Percentiles rank a stretch among this genome's conserved stretches.
Conservation (phyloP, 2,329 filamentous ascomycete species). For the Hypoxylon sp. region DNA sequence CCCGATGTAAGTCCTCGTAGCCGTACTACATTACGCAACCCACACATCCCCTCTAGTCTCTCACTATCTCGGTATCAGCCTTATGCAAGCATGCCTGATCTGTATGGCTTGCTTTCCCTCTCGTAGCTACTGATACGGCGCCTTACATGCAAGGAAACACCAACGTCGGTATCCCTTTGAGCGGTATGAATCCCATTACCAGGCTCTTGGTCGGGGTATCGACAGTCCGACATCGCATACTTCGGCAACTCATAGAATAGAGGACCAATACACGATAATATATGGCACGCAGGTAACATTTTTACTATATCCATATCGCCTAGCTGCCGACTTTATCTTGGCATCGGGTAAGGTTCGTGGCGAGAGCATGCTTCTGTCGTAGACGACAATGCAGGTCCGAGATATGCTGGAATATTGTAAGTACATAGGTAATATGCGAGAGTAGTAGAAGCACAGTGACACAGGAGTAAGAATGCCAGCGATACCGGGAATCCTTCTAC, state of each 20-base stretch:
- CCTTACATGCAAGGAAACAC: constrained; percentile 1
- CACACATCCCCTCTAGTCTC: background rate
- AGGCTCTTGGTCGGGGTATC: background rate
- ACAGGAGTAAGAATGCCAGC: background rate
- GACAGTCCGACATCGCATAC: background rate
- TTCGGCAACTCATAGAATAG: background rate
- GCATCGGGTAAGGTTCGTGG: background rate
- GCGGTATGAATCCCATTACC: background rate
- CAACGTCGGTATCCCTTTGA: constrained; percentile 8
- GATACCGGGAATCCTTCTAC: background rate
- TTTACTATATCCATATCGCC: background rate
- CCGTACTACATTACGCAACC: constrained; percentile 1
- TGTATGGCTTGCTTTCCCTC: background rate
- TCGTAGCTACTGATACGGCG: background rate
- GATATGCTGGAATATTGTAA: background rate
- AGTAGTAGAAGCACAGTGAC: constrained; percentile 1
- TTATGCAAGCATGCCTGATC: constrained; percentile 18
- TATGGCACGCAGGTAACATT: background rate
- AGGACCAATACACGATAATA: background rate
- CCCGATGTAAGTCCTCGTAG: background rate
- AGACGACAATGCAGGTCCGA: background rate
- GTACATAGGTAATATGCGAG: background rate
- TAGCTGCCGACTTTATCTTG: constrained; percentile 1
- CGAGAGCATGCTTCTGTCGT: constrained; percentile 3
- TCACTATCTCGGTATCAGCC: constrained; percentile 4